Evolutionary conservation across 2,329 filamentous ascomycete genomes (phyloP), one percentile per base, ranked within the genome.

Genomic region (Plenodomus tracheiphilus): DNA sequence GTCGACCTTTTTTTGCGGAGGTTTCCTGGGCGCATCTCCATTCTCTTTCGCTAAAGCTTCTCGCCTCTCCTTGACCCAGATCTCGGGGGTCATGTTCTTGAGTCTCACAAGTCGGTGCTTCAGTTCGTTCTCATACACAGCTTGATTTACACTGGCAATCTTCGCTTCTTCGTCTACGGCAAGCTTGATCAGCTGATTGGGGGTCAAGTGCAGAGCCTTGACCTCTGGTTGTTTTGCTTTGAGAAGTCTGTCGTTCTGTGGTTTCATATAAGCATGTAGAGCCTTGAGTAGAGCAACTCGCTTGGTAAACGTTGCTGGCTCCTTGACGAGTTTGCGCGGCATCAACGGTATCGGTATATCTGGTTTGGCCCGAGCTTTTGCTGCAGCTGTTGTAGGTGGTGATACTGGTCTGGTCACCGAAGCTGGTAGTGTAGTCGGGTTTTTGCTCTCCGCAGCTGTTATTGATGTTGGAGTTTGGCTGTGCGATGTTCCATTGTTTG

Each of bases 51-150:
- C 54, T 22, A 65, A 25, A 35, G 64, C 54, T 34, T 70, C 66
- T 21, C 65, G 63, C 25, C 83, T 77, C 54, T 87, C 84, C 22
- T 83, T 79, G 51, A 83, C 82, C 90, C 92, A 97, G 39, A 89
- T 81, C 3, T 81, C 78, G 2, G 84, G 66, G 0, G 77, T 78
- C 88, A 96, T 92, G 53, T 87, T 87, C 65, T 87, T 90, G 66
- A 91, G 85, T 37, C 80, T 79, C 61, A 88, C 81, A 49, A 97
- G 87, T 28, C 85, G 85, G 57, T 91, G 88, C 66, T 92, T 95
- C 69, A 97, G 84, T 20, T 91, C 78, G 61, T 96, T 96, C 7
- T 81, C 78, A 65, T 99, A 99, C 21, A 97, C 84, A 0, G 81
- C 73, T 1, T 81, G 75, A 51, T 86, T 86, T 15, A 86, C 84